Evolutionary conservation across 352 stramenopile species (phyloP), one percentile per base, ranked within the genome.

Genomic region (Elongisporangium prolatum): DNA sequence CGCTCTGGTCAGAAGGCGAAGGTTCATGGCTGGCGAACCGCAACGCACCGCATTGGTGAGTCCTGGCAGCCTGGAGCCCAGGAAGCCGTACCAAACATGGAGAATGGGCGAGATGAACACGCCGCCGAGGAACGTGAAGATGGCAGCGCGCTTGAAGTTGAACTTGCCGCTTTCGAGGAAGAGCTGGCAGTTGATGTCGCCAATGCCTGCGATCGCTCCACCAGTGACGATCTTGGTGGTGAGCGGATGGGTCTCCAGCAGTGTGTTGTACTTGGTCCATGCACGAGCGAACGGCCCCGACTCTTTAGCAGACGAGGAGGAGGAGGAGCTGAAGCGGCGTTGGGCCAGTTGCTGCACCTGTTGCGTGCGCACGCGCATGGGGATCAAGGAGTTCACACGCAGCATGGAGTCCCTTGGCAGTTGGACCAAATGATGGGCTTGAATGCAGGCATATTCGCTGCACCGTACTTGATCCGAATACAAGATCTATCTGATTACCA

Each of bases 51-150:
- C 7, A 9, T 56, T 65, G 13, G 69, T 61, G 3, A 75, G 47
- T 5, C 81, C 83, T 0, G 77, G 68, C 13, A 88, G 50, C 0
- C 34, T 55, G 16, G 68, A 53, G 25, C 73, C 62, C 21, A 95
- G 59, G 52, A 93, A 78, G 22, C 64, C 44, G 69, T 95, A 95
- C 83, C 83, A 95, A 6, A 78, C 69, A 61, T 95, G 85, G 48
- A 95, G 67, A n/a, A 89, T 64, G 17, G 85, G 85, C 54, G 83
- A 78, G 52, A 94, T 75, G 25, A 91, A 50, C 48, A 74, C 54
- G 9, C 83, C 83, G 21, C 79, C 72, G n/a, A 95, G 58, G 21
- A 78, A 63, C 50, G 83, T 91, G 61, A 95, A 93, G 52, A 85
- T 75, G 48, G 67, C 68, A 22, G 71, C 59, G 54, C 85, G 83